phyloP scores from a whole-genome alignment of 169 alveolate species.

The Plasmodium relictum region DNA sequence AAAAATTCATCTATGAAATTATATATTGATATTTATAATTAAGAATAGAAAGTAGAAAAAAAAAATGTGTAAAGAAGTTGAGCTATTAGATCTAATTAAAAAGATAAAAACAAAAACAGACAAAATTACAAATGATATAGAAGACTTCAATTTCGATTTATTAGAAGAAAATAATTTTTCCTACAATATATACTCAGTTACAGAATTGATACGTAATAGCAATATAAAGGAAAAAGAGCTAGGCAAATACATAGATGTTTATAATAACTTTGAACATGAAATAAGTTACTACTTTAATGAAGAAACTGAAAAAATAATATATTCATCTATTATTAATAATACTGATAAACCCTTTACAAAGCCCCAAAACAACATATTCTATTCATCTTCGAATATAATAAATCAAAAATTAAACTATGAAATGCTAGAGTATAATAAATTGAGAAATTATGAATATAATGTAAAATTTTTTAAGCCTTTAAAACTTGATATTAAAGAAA shows the following conservation, averaged over 20 bases:
- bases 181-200: constrained; percentile 3
- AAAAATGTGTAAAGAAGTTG: constrained; percentile 12
- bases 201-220: not conserved
- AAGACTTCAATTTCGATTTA: constrained; percentile 1
- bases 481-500: not conserved
- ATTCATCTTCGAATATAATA: not conserved
- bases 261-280: constrained; percentile 59
- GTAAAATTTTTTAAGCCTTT: constrained; percentile 21
- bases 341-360: not conserved
- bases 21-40: not conserved
- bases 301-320: constrained; percentile 29
- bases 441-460: constrained; percentile 7
- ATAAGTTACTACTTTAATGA: constrained; percentile 39
- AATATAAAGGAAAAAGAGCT: not conserved
- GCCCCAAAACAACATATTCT: not conserved
- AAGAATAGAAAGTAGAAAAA: too few species aligned
- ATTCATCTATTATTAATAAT: constrained; percentile 28
- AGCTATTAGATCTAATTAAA: constrained; percentile 5
- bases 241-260: constrained; percentile 32
- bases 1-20: not conserved
- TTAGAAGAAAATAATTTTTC: not conserved
- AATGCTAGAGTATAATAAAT: constrained; percentile 12
- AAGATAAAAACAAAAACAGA: constrained; percentile 25
- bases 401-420: constrained; percentile 24
- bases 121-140: not conserved